Evolutionary conservation across 78 protist genomes (phyloP).

Genomic region (Dictyostelium capitatum): DNA sequence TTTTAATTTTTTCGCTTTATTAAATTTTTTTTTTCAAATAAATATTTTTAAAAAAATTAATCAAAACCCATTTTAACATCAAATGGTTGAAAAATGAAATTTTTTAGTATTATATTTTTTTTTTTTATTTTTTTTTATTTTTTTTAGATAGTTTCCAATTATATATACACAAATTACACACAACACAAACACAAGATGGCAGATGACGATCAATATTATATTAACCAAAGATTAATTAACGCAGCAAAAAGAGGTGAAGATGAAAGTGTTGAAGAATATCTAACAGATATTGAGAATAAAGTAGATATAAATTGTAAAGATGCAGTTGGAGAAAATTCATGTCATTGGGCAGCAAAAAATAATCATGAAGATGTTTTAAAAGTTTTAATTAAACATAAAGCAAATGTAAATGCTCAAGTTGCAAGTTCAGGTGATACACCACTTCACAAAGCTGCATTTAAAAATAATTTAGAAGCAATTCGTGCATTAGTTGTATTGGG

Average conservation of each 20-base stretch:
- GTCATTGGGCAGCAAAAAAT: conserved; percentile 72
- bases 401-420: conserved; percentile 21
- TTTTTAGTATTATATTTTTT: too few species aligned
- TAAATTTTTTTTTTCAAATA: too few species aligned
- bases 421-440: conserved; percentile 32
- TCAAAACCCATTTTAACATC: too few species aligned
- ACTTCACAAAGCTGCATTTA: conserved; percentile 61
- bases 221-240: conserved; percentile 59
- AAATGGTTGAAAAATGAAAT: too few species aligned
- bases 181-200: neutral
- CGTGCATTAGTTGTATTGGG: conserved; percentile 18
- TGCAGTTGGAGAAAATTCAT: conserved; percentile 43
- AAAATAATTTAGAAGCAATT: conserved; percentile 43
- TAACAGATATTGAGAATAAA: conserved; percentile 39
- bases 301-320: conserved; percentile 62
- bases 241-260: conserved; percentile 82
- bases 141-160: neutral
- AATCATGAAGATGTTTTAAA: conserved; percentile 38
- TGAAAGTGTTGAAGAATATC: conserved; percentile 44
- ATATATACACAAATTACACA: neutral
- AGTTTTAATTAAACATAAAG: conserved; percentile 45
- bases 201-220: conserved; percentile 57
- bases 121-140: neutral
- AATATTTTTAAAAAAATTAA: too few species aligned
- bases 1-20: too few species aligned